Base-by-base conservation (phyloP, 345 rosid species). In the Citrus trifoliata region DNA sequence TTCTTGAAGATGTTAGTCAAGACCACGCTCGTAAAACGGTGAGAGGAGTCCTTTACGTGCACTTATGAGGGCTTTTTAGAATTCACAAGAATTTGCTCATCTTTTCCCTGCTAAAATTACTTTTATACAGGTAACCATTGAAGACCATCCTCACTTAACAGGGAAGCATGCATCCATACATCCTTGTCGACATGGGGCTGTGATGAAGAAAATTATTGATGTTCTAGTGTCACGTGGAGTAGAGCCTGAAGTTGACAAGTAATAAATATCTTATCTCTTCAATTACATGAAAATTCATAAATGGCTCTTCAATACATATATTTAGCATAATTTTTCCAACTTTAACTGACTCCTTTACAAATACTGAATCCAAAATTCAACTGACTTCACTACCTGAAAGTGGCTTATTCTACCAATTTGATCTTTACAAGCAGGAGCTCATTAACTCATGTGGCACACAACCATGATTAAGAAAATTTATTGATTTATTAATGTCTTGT, bases 121-220 rank as follows among this genome's bases (percentile, higher is more conserved):
- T 72, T 51, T 14, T 64, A 53, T 60, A 38, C 89, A 94, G 98
- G 98, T 94, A 35, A 94, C 98, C 19, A 97, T 97, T 80, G 99
- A 94, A 86, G 99, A 93, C 79, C 99, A 97, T 83, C 95, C 99
- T 22, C 99, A 97, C 80, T 87, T 97, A 82, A 92, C 98, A 58
- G 98, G 99, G 80, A 97, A 97, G 86, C 99, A 97, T 74, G 99
- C 99, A 24, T 97, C 99, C 69, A 94, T 97, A 37, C 99, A 97
- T 87, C 99, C 99, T 60, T 97, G 99, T 82, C 88, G 90, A 67
- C 99, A 97, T 86, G 99, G 98, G 22, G 99, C 98, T 61, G 99
- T 97, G 48, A 97, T 97, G 99, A 97, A 97, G 90, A 97, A 94
- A 86, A 94, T 97, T 56, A 97, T 94, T 82, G 99, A 94, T 83